Percentiles rank a stretch among this genome's conserved stretches.
These are phyloP conservation scores for Plasmodium chabaudi DNA, from an alignment of 169 alveolate species.

Conservation along the genomic window DNA sequence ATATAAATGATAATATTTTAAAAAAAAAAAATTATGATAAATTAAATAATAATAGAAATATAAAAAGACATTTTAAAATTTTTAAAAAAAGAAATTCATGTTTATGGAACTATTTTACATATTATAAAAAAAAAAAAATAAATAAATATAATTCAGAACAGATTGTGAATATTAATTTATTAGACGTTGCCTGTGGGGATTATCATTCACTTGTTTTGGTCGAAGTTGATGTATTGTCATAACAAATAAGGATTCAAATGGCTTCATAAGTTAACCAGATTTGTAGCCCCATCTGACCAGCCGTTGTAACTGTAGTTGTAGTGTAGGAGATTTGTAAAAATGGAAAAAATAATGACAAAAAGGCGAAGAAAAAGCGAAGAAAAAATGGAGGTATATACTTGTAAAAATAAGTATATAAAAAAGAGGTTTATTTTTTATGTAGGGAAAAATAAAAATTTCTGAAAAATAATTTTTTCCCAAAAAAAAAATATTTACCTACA, in stretches of 20 bases:
- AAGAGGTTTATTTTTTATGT: too few species aligned
- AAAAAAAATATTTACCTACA: too few species aligned
- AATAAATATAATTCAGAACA: conserved; percentile 17
- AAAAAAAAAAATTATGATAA: conserved; percentile 3
- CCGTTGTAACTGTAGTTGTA: too few species aligned
- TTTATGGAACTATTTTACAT: conserved; percentile 72
- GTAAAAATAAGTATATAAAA: too few species aligned
- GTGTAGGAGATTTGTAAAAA: too few species aligned
- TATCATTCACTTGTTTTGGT: conserved; percentile 52
- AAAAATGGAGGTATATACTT: too few species aligned
- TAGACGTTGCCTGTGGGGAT: conserved; percentile 71
- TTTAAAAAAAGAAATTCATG: conserved; percentile 72
- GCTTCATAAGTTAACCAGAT: too few species aligned
- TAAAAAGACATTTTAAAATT: conserved; percentile 44
- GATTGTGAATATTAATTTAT: conserved; percentile 53
- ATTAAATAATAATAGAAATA: conserved; percentile 16
- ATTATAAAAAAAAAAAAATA: conserved; percentile 26
- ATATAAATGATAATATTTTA: conserved; percentile 31
- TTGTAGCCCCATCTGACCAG: too few species aligned
- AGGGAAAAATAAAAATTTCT: too few species aligned
- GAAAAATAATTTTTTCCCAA: too few species aligned
- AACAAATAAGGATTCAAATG: not conserved
- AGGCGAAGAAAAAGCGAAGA: too few species aligned
- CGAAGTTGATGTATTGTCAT: conserved; percentile 35
- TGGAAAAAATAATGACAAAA: too few species aligned